These are phyloP conservation scores for Entophlyctis helioformis DNA, from an alignment of 192 early-diverging fungal species.

Conservation along the genomic window DNA sequence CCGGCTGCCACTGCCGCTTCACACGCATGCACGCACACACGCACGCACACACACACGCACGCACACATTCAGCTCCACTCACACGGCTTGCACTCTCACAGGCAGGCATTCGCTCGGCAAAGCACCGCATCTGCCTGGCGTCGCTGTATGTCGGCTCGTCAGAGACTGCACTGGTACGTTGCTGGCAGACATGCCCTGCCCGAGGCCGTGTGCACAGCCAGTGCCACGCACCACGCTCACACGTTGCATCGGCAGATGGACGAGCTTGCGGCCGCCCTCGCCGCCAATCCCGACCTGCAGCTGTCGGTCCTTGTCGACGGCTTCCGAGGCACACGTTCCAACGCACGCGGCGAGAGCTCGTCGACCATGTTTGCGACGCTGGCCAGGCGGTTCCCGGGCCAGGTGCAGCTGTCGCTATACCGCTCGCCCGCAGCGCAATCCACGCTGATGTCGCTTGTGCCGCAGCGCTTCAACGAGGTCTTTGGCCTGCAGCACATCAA, in stretches of 20 bases:
- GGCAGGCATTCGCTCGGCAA: slow-evolving; percentile 61
- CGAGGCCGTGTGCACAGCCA: not conserved
- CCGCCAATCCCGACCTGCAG: slow-evolving; percentile 32
- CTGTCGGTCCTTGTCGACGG: slow-evolving; percentile 79
- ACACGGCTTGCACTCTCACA: no score
- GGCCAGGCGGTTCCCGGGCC: slow-evolving; percentile 46
- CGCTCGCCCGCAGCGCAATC: slow-evolving; percentile 75
- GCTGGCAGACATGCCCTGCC: not conserved
- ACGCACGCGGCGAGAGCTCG: slow-evolving; percentile 41
- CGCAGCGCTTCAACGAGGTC: slow-evolving; percentile 81
- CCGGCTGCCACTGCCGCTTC: no score
- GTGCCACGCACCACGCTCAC: not conserved
- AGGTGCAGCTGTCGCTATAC: slow-evolving; percentile 65
- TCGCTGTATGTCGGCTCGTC: slow-evolving; percentile 81
- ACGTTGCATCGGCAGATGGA: slow-evolving; percentile 27
- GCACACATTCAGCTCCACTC: no score
- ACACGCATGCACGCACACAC: no score
- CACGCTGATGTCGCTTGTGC: slow-evolving; percentile 55
- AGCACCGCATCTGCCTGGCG: slow-evolving; percentile 63
- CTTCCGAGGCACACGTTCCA: slow-evolving; percentile 65
- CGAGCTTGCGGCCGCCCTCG: slow-evolving; percentile 46
- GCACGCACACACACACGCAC: no score
- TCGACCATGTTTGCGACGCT: slow-evolving; percentile 55
- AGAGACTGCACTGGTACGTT: slow-evolving; percentile 59
- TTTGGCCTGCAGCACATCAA: slow-evolving; percentile 95